phyloP scores from a whole-genome alignment of 2,329 filamentous ascomycete species.

The Drechslerella dactyloides region DNA sequence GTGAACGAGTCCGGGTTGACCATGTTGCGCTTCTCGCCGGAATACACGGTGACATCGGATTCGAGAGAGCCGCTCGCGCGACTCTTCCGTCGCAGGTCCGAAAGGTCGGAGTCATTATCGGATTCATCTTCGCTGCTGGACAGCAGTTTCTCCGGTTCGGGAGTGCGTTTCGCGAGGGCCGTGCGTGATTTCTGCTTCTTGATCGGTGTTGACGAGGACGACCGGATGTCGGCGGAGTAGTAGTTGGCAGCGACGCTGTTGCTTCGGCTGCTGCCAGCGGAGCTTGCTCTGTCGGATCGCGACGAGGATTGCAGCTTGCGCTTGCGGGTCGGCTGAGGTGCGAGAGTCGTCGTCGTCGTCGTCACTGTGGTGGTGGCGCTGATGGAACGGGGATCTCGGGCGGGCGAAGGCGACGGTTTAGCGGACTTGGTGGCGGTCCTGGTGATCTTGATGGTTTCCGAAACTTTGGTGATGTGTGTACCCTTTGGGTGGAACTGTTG shows the following conservation, averaged over 20 bases:
- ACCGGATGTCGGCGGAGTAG: conserved; percentile 39
- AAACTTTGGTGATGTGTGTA: conserved; percentile 46
- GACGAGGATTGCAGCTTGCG: conserved; percentile 39
- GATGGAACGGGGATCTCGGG: conserved; percentile 41
- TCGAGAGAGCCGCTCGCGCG: conserved; percentile 52
- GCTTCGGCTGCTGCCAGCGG: conserved; percentile 20
- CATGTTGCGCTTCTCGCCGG: conserved; percentile 60
- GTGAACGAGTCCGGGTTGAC: conserved; percentile 59
- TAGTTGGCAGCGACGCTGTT: conserved; percentile 19
- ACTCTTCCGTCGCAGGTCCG: conserved; percentile 47
- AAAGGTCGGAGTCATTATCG: conserved; percentile 51
- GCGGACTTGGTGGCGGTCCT: conserved; percentile 32
- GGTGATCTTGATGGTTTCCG: conserved; percentile 48
- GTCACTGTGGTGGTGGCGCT: conserved; percentile 1
- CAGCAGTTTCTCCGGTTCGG: conserved; percentile 57
- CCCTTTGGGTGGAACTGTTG: conserved; percentile 48
- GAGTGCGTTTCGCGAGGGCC: conserved; percentile 37
- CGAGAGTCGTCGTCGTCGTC: conserved; percentile 3
- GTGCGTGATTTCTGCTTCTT: conserved; percentile 49
- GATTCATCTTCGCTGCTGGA: conserved; percentile 56
- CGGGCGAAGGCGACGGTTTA: conserved; percentile 46
- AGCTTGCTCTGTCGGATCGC: conserved; percentile 41
- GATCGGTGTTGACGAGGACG: conserved; percentile 46
- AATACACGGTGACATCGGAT: conserved; percentile 58
- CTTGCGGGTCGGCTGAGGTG: conserved; percentile 20